Percentiles rank a stretch among this genome's conserved stretches.
Evolutionary conservation across 2,329 filamentous ascomycete species (phyloP).

Genomic region (Neophaeococcomyces mojaviensis): DNA sequence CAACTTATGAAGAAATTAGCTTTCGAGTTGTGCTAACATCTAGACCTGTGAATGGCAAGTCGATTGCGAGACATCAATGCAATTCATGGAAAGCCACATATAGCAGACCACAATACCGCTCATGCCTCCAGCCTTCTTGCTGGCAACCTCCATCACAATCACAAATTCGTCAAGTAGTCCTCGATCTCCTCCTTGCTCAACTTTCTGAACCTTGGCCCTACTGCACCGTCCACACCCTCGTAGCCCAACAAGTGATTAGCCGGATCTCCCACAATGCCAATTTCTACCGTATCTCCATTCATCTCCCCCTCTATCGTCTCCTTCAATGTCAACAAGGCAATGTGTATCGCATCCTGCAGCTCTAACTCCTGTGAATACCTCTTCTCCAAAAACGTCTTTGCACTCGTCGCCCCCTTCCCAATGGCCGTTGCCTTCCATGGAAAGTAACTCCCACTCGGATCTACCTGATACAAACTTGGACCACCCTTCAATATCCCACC

Average conservation of each 20-base stretch:
- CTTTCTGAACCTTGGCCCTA: constrained; percentile 85
- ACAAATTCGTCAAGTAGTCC: constrained; percentile 94
- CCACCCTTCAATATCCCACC: constrained; percentile 93
- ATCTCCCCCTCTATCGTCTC: constrained; percentile 99
- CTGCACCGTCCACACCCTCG: constrained; percentile 77
- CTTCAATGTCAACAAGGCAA: constrained; percentile 92
- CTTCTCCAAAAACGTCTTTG: constrained; percentile 99
- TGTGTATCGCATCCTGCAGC: constrained; percentile 86
- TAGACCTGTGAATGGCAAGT: too few species aligned
- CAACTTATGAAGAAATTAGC: too few species aligned
- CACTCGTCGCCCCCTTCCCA: constrained; percentile 94
- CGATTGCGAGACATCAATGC: too few species aligned
- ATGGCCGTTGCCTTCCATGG: constrained; percentile 99
- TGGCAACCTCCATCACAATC: neutral
- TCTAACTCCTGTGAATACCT: constrained; percentile 95
- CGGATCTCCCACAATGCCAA: constrained; percentile 94
- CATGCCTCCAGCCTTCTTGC: neutral
- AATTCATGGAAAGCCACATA: too few species aligned
- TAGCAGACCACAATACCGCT: too few species aligned
- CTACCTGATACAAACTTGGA: constrained; percentile 96
- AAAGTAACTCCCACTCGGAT: constrained; percentile 97
- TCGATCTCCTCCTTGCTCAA: constrained; percentile 96
- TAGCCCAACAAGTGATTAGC: constrained; percentile 88
- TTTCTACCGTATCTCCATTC: constrained; percentile 97
- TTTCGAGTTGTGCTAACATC: too few species aligned